A percentile compares a stretch with the other conserved stretches of the same genome.
Evolutionary conservation across 345 rosid species (phyloP).

Genomic region (Syzygium grande): DNA sequence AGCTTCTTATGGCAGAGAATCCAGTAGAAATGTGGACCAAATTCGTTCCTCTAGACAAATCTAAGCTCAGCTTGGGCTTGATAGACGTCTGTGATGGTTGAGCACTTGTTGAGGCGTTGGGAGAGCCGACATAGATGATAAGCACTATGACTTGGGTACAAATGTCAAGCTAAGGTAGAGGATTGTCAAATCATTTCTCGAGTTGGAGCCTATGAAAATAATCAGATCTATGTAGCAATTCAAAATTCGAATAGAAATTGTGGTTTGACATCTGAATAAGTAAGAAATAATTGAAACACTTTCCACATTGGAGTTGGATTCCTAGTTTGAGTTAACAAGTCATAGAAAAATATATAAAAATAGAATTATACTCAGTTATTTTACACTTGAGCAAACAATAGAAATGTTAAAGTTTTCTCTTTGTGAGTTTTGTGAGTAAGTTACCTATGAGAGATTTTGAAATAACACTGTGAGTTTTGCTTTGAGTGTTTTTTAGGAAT

Average conservation of each 20-base stretch:
- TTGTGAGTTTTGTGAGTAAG: not conserved
- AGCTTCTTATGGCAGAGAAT: not conserved
- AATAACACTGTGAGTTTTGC: not conserved
- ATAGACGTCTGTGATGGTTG: not conserved
- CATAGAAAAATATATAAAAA: not conserved
- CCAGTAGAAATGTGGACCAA: not conserved
- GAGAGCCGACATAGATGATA: not conserved
- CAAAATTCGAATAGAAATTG: not conserved
- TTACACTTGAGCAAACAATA: not conserved
- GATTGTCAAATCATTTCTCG: not conserved
- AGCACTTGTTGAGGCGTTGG: not conserved
- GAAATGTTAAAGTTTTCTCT: not conserved
- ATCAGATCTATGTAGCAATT: not conserved
- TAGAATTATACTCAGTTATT: not conserved
- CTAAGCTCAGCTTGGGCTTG: not conserved
- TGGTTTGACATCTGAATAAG: not conserved
- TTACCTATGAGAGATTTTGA: not conserved
- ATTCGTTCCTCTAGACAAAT: not conserved
- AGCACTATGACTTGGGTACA: not conserved
- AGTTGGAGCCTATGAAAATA: not conserved
- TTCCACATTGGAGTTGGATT: not conserved
- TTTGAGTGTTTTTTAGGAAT: too few species aligned
- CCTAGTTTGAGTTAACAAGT: not conserved
- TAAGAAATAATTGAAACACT: not conserved
- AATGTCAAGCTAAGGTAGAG: not conserved